Conservation (phyloP, 2,329 filamentous ascomycete genomes). For the Alternaria gaisen region DNA sequence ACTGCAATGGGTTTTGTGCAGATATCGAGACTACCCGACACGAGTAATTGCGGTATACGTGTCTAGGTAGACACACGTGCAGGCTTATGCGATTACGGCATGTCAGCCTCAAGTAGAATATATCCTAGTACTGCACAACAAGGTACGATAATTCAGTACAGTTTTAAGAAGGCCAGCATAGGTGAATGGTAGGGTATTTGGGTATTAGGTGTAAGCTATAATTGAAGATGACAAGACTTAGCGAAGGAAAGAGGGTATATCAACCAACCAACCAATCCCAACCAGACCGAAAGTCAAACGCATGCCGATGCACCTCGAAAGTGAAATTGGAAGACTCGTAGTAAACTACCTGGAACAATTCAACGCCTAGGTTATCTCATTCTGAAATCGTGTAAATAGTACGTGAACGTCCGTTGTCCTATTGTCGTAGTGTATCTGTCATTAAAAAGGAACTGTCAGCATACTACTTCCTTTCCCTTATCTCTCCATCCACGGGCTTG, state of each 20-base stretch:
- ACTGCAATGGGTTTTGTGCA: background rate
- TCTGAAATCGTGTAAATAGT: conserved; percentile 10
- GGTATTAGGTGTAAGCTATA: conserved; percentile 3
- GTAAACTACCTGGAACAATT: background rate
- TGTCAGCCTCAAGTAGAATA: background rate
- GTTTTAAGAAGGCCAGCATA: background rate
- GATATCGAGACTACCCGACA: background rate
- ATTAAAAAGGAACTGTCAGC: background rate
- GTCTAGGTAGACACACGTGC: background rate
- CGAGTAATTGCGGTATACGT: background rate
- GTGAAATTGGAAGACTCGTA: background rate
- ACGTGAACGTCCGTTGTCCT: background rate
- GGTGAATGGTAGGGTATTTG: background rate
- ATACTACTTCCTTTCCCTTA: conserved; percentile 29
- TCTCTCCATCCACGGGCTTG: conserved; percentile 28
- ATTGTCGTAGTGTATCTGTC: background rate
- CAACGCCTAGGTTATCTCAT: conserved; percentile 9
- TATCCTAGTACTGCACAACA: background rate
- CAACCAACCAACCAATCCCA: conserved; percentile 23
- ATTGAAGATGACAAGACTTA: conserved; percentile 9
- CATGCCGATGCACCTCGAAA: conserved; percentile 11
- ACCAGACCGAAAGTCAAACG: conserved; percentile 7
- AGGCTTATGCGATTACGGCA: background rate
- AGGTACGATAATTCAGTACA: background rate
- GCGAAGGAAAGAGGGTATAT: conserved; percentile 35